Conservation (phyloP, 169 alveolate species). For the Eimeria tenella region DNA sequence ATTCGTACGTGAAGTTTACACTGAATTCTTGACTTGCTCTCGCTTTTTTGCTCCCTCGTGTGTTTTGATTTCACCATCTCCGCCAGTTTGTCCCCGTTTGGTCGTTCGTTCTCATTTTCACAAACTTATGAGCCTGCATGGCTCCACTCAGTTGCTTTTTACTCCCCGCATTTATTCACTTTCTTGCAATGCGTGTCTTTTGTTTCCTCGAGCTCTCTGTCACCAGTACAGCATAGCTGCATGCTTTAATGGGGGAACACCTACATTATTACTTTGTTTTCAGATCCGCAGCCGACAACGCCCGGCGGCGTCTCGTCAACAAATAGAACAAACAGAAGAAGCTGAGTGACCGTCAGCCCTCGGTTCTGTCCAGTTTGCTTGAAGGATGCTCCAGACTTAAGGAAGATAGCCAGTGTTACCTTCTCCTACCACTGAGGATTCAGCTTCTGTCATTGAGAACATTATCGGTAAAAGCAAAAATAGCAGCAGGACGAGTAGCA, state of each 20-base stretch:
- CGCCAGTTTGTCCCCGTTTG: too few relatives aligned
- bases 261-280: not conserved
- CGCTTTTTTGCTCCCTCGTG: too few relatives aligned
- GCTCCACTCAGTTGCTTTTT: too few relatives aligned
- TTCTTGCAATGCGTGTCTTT: not conserved
- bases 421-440: too few relatives aligned
- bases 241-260: not conserved
- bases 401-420: too few relatives aligned
- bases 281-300: constrained; percentile 58
- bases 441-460: not conserved
- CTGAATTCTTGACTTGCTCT: too few relatives aligned
- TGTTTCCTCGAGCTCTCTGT: not conserved
- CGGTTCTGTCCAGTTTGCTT: not conserved
- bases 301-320: constrained; percentile 48
- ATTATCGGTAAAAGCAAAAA: not conserved
- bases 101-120: too few relatives aligned
- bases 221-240: not conserved
- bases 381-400: too few relatives aligned
- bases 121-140: too few relatives aligned
- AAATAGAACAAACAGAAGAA: not conserved
- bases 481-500: not conserved
- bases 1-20: too few relatives aligned
- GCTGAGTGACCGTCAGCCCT: not conserved
- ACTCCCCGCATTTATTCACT: too few relatives aligned
- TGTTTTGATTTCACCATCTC: too few relatives aligned